phyloP scores from a whole-genome alignment of 2,329 filamentous ascomycete species.

The Talaromyces atroroseus region DNA sequence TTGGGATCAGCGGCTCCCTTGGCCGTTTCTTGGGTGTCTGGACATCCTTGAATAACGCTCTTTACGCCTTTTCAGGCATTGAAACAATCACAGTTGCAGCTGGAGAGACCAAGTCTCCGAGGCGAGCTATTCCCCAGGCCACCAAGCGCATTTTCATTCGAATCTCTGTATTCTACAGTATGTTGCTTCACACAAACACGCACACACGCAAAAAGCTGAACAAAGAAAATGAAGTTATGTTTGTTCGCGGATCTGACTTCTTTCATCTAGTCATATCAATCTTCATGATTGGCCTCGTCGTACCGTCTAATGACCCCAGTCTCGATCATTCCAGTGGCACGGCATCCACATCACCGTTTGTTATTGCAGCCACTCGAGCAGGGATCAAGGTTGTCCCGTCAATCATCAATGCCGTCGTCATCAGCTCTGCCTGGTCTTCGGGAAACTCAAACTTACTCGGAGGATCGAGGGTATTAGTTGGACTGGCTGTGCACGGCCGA shows the following conservation, averaged over 20 bases:
- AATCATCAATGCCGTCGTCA: constrained; percentile 74
- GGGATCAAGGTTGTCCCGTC: constrained; percentile 59
- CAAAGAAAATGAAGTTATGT: constrained; percentile 33
- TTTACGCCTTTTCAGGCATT: constrained; percentile 45
- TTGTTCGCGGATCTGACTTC: too few species aligned
- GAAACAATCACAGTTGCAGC: constrained; percentile 55
- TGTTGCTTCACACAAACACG: too few species aligned
- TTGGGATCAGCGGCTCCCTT: constrained; percentile 37
- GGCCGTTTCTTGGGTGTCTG: constrained; percentile 50
- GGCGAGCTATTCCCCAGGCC: constrained; percentile 55
- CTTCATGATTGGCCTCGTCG: constrained; percentile 56
- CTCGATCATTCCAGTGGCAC: constrained; percentile 38
- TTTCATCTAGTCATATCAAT: constrained; percentile 52
- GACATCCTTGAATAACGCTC: constrained; percentile 40
- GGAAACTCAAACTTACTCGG: constrained; percentile 74
- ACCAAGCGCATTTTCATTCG: constrained; percentile 56
- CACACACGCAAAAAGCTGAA: too few species aligned
- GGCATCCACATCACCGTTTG: constrained; percentile 46
- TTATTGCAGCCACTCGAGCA: constrained; percentile 45
- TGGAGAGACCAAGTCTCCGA: constrained; percentile 54
- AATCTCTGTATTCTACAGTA: constrained; percentile 55
- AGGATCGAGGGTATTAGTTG: constrained; percentile 62
- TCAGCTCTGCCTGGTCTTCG: constrained; percentile 74
- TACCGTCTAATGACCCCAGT: constrained; percentile 47
- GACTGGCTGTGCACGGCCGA: constrained; percentile 57